Conservation (phyloP, 164 flowering plant species). For the Taxillus chinensis region DNA sequence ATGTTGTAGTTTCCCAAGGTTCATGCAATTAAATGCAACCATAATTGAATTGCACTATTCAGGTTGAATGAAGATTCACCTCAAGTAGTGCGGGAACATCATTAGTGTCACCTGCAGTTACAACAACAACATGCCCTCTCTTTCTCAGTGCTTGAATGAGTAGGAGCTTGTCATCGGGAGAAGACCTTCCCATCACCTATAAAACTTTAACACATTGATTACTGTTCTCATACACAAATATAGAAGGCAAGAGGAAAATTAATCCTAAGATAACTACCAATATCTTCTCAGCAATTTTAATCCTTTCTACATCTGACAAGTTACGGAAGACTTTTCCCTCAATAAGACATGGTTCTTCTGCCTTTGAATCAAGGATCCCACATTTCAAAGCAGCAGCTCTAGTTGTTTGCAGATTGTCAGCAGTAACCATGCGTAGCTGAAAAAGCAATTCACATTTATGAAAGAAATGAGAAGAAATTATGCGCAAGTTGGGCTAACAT, state of each 20-base stretch:
- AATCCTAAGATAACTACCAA: constrained; percentile 34
- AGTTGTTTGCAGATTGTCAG: constrained; percentile 86
- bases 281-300: constrained; percentile 50
- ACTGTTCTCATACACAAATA: background rate
- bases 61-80: constrained; percentile 25
- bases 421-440: constrained; percentile 95
- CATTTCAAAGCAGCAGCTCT: constrained; percentile 93
- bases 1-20: too few species aligned
- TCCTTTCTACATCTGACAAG: constrained; percentile 38
- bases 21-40: too few species aligned
- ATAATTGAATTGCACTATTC: background rate
- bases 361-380: constrained; percentile 60
- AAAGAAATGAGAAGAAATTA: too few species aligned
- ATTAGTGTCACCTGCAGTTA: constrained; percentile 97
- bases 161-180: constrained; percentile 90
- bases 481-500: too few species aligned
- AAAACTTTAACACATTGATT: background rate
- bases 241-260: background rate
- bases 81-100: constrained; percentile 98
- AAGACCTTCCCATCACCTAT: constrained; percentile 96
- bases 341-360: constrained; percentile 60
- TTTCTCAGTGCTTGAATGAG: constrained; percentile 82
- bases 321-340: constrained; percentile 73
- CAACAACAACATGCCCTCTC: constrained; percentile 84
- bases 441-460: background rate